These are phyloP conservation scores for Cordyceps pruinosa DNA, from an alignment of 2,329 filamentous ascomycete species.

Conservation along the genomic window DNA sequence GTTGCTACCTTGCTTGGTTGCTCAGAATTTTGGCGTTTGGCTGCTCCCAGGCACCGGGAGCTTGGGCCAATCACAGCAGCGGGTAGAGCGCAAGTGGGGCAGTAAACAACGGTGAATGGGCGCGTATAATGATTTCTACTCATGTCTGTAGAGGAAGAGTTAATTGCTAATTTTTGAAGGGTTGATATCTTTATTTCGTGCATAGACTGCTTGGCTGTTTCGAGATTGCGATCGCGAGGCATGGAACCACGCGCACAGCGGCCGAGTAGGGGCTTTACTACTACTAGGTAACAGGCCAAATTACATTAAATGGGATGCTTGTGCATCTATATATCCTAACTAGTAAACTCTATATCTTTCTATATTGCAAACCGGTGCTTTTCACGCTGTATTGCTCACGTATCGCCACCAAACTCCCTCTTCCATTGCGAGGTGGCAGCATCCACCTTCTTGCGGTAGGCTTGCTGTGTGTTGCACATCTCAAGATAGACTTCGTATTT, in stretches of 20 bases:
- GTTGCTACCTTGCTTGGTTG: conserved; percentile 6
- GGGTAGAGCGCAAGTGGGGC: background rate
- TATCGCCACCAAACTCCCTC: conserved; percentile 22
- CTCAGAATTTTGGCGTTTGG: conserved; percentile 13
- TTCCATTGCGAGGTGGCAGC: conserved; percentile 40
- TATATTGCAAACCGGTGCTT: background rate
- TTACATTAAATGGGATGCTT: background rate
- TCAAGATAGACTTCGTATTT: conserved; percentile 97
- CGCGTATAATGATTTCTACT: background rate
- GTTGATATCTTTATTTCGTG: too few relatives aligned
- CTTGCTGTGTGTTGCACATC: conserved; percentile 79
- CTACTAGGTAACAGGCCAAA: too few relatives aligned
- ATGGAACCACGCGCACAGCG: too few relatives aligned
- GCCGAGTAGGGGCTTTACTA: too few relatives aligned
- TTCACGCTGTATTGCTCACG: background rate
- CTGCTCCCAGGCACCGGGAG: conserved; percentile 7
- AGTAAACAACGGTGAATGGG: background rate
- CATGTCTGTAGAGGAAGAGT: background rate
- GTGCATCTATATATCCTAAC: background rate
- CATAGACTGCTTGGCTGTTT: too few relatives aligned
- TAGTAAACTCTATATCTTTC: background rate
- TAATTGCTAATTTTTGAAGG: background rate
- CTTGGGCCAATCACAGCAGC: conserved; percentile 12
- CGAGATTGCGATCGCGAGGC: too few relatives aligned
- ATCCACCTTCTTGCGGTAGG: conserved; percentile 74